These are phyloP conservation scores for Mucor indicus DNA, from an alignment of 371 early-diverging fungal species.

Conservation along the genomic window DNA sequence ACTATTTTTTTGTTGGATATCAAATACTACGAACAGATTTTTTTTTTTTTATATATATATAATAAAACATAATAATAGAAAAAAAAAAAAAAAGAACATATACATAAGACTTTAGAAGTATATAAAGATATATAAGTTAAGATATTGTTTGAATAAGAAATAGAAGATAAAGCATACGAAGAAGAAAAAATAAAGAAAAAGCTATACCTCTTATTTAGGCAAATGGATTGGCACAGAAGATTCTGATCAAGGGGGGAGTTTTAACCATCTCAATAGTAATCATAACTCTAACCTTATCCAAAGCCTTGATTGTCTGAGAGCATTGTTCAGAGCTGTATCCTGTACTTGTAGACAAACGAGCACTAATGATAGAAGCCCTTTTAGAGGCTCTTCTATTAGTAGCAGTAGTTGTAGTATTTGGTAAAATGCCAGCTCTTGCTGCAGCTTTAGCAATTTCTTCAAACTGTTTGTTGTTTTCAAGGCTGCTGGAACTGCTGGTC, in stretches of 20 bases:
- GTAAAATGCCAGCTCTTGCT: slow-evolving; percentile 10
- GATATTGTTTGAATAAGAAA: too few species aligned
- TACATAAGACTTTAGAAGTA: too few species aligned
- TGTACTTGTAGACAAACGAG: slow-evolving; percentile 36
- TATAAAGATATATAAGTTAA: too few species aligned
- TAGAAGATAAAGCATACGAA: neutral
- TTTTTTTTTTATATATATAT: neutral
- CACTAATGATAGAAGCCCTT: slow-evolving; percentile 35
- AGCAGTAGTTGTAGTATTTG: neutral
- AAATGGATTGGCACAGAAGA: slow-evolving; percentile 63
- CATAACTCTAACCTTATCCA: slow-evolving; percentile 59
- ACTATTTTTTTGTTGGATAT: too few species aligned
- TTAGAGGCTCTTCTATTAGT: slow-evolving; percentile 17
- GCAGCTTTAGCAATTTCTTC: slow-evolving; percentile 14
- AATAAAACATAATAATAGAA: too few species aligned
- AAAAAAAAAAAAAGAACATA: too few species aligned
- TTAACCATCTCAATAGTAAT: slow-evolving; percentile 63
- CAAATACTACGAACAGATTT: too few species aligned
- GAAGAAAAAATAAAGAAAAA: neutral
- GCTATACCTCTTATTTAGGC: slow-evolving; percentile 6
- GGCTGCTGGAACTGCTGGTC: slow-evolving; percentile 8
- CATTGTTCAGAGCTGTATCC: slow-evolving; percentile 41
- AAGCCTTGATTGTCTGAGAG: slow-evolving; percentile 60
- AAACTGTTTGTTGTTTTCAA: slow-evolving; percentile 13
- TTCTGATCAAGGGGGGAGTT: slow-evolving; percentile 67